Evolutionary conservation across 345 rosid species (phyloP), one percentile per base, ranked within the genome.

Genomic region (Physaria fendleri): DNA sequence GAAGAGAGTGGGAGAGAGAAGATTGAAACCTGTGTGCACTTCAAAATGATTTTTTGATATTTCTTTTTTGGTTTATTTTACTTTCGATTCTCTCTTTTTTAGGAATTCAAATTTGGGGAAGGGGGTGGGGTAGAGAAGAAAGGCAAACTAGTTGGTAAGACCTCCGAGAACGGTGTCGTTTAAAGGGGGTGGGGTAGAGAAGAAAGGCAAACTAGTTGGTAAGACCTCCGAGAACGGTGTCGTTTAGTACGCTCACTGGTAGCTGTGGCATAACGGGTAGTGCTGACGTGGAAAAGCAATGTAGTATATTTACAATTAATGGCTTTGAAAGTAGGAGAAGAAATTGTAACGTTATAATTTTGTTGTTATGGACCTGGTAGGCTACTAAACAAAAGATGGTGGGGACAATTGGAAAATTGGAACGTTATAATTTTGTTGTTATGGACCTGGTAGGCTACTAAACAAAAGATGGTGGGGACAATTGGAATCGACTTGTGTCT

Each of bases 1-100:
- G 29, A 34, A 18, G 47, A 18, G 48, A 10, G 42, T 6, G 30
- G 7, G 61, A 42, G 55, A 60, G 73, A 68, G 68, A 61, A 32
- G 68, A 69, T 54, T 20, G 51, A 69, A 62, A 62, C 62, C 63
- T 69, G 71, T 57, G 71, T 57, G 67, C 29, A 44, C 48, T 60
- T 68, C 42, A 52, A 60, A 43, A 34, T 60, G 50, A n/a, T n/a
- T n/a, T n/a, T n/a, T 57, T 42, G n/a, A n/a, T n/a, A n/a, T n/a
- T n/a, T 1, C 14, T 28, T 11, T 9, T 49, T 8, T 8, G n/a
- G 0, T 41, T 38, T 34, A 13, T n/a, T 10, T 33, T 32, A 51
- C 66, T 50, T 67, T 60, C 25, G 16, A 18, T 33, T 50, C 20
- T 18, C 56, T 40, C 49, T 49, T 39, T 41, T 50, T 13, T 20